These are phyloP conservation scores for Triangularia setosa DNA, from an alignment of 2,329 filamentous ascomycete genomes.

Conservation along the genomic window DNA sequence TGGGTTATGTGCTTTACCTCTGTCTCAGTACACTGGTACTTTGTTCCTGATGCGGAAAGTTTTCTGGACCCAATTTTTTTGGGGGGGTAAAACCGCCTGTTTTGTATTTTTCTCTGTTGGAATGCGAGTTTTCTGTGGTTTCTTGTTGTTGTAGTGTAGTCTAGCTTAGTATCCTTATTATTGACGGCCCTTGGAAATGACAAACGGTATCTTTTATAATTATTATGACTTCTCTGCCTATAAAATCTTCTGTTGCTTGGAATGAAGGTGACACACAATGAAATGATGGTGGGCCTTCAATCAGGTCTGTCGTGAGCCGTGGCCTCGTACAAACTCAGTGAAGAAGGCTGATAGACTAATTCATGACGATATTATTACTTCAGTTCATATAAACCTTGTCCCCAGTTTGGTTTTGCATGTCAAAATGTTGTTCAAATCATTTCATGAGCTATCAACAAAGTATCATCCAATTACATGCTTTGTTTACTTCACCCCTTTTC, in stretches of 20 bases:
- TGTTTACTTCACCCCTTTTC: conserved; percentile 2
- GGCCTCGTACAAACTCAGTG: no score
- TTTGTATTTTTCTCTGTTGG: background rate
- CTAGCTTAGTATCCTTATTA: background rate
- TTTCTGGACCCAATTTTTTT: background rate
- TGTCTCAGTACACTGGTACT: background rate
- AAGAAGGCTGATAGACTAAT: no score
- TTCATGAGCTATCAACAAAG: background rate
- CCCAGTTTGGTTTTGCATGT: background rate
- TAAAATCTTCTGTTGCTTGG: no score
- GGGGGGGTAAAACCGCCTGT: background rate
- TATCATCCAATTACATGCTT: background rate
- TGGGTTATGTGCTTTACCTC: no score
- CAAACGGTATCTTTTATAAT: background rate
- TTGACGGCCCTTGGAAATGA: background rate
- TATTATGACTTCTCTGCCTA: background rate
- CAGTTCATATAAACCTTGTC: background rate
- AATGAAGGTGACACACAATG: no score
- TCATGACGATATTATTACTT: no score
- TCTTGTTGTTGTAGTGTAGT: background rate
- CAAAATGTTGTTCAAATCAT: background rate
- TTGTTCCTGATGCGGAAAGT: background rate
- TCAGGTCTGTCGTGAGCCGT: no score
- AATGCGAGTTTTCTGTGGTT: background rate
- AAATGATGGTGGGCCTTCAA: no score